A percentile compares a stretch with the other conserved stretches of the same genome.
phyloP scores from a whole-genome alignment of 192 early-diverging fungal genomes.

The Gamsiella multidivaricata region DNA sequence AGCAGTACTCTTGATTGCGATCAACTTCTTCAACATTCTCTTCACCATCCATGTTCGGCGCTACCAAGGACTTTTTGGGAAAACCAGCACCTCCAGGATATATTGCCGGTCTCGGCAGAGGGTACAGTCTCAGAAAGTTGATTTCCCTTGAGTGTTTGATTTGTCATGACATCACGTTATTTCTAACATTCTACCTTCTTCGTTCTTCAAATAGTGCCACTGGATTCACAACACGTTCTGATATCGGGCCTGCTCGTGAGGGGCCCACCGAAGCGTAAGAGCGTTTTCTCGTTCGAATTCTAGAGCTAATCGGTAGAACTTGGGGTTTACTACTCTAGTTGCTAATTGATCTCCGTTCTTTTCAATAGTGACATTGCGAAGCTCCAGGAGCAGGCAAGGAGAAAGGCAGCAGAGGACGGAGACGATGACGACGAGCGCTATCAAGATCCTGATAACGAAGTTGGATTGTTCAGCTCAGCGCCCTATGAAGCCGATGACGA shows the following conservation, averaged over 20 bases:
- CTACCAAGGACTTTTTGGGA: slow-evolving; percentile 89
- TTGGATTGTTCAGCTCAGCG: slow-evolving; percentile 84
- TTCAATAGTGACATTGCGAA: slow-evolving; percentile 48
- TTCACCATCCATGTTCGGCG: slow-evolving; percentile 62
- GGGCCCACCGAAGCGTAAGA: slow-evolving; percentile 61
- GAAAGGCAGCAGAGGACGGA: slow-evolving; percentile 65
- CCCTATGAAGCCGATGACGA: slow-evolving; percentile 98
- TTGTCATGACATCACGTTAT: background rate
- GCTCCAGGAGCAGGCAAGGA: slow-evolving; percentile 56
- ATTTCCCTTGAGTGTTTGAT: no score
- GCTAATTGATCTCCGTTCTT: no score
- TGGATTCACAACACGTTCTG: slow-evolving; percentile 97
- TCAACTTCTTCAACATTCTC: slow-evolving; percentile 6
- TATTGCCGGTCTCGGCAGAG: slow-evolving; percentile 96
- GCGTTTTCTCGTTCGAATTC: no score
- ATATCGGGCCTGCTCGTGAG: slow-evolving; percentile 97
- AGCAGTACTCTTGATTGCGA: background rate
- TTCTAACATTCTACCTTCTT: background rate
- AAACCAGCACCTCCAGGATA: slow-evolving; percentile 96
- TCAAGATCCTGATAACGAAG: slow-evolving; percentile 95
- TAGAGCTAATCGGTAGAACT: no score
- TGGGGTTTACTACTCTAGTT: no score
- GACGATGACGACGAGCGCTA: slow-evolving; percentile 81
- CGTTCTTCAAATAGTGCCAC: slow-evolving; percentile 72
- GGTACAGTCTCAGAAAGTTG: slow-evolving; percentile 50